A percentile compares a stretch with the other conserved stretches of the same genome.
Conservation (phyloP, 75 land plant species). For the Pseudotsuga menziesii region DNA sequence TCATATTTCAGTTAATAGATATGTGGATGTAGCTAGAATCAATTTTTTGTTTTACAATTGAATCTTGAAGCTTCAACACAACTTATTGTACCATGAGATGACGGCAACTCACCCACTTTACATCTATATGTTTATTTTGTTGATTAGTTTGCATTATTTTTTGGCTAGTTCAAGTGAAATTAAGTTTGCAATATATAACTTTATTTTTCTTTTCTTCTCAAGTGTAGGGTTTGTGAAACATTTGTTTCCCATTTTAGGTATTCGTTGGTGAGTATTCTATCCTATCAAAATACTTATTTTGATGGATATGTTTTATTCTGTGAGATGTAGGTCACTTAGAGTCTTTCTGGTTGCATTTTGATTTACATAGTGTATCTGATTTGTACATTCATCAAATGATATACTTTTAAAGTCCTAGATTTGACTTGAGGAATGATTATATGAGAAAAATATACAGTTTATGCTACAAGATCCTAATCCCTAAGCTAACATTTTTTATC, state of each 20-base stretch:
- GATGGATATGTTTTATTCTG: not conserved
- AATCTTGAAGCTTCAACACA: slow-evolving; percentile 86
- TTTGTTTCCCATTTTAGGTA: slow-evolving; percentile 73
- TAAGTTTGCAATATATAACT: not conserved
- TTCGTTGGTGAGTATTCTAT: slow-evolving; percentile 58
- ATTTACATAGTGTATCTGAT: not conserved
- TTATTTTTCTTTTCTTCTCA: slow-evolving; percentile 23
- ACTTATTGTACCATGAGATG: slow-evolving; percentile 88
- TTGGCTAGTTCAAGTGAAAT: not conserved
- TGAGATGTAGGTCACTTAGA: not conserved
- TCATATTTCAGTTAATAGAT: slow-evolving; percentile 19
- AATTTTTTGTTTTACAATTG: slow-evolving; percentile 93
- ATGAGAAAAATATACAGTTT: too few relatives aligned
- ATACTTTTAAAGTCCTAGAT: too few relatives aligned
- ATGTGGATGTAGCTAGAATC: slow-evolving; percentile 62
- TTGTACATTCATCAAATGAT: too few relatives aligned
- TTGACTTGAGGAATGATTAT: too few relatives aligned
- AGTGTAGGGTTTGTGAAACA: slow-evolving; percentile 94
- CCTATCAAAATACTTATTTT: not conserved
- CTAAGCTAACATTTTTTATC: too few relatives aligned
- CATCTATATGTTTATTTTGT: slow-evolving; percentile 32
- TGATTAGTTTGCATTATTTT: slow-evolving; percentile 4
- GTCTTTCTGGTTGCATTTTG: not conserved
- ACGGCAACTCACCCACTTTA: slow-evolving; percentile 68
- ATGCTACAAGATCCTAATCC: too few relatives aligned